A percentile compares a stretch with the other conserved stretches of the same genome.
These are phyloP conservation scores for Neurospora sp. DNA, from an alignment of 495 filamentous ascomycete species.

Conservation along the genomic window DNA sequence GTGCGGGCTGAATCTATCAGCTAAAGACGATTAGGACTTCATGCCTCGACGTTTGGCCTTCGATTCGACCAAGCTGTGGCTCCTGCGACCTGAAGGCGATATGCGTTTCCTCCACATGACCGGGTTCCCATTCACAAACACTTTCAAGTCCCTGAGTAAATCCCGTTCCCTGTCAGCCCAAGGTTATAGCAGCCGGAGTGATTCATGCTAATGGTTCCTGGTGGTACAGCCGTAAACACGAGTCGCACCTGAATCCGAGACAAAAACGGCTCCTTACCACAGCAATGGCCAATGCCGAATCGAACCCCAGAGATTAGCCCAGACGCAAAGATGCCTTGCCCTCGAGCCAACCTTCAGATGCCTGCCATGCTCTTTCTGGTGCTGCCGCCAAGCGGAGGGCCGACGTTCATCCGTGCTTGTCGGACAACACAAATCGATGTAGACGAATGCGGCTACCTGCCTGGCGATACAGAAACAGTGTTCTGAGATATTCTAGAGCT, in stretches of 20 bases:
- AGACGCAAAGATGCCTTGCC: neutral
- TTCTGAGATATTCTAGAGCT: neutral
- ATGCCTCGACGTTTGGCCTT: neutral
- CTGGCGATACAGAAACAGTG: neutral
- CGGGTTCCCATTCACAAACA: neutral
- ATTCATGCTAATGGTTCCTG: neutral
- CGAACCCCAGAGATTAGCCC: neutral
- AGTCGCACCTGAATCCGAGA: neutral
- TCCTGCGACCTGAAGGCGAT: neutral
- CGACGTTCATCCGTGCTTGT: neutral
- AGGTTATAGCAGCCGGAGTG: neutral
- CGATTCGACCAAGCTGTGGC: neutral
- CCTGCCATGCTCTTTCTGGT: neutral
- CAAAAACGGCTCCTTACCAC: neutral
- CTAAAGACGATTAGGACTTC: neutral
- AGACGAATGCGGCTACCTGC: neutral
- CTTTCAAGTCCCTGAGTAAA: neutral
- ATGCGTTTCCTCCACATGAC: neutral
- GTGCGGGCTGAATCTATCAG: neutral
- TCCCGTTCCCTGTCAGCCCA: neutral
- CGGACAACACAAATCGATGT: neutral
- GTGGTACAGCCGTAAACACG: neutral
- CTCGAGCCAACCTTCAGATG: neutral
- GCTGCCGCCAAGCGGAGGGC: neutral
- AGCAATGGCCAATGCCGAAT: neutral